Base-by-base conservation (phyloP, 345 rosid genomes). In the Dovyalis caffra region DNA sequence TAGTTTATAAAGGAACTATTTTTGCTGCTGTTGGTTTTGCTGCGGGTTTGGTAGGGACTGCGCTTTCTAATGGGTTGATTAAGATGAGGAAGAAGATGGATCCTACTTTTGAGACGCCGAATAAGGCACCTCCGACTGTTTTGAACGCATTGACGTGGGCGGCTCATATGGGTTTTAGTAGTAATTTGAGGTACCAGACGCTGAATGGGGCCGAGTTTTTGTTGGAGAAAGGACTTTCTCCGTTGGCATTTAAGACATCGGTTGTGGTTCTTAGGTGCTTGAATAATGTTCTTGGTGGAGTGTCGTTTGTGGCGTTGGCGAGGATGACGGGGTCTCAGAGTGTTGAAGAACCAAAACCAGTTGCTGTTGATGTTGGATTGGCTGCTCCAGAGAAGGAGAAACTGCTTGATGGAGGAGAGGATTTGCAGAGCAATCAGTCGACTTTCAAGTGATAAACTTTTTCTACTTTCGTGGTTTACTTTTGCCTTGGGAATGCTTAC, bases 291-390 rank as follows among this genome's bases (percentile, higher is more conserved):
- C 84, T 91, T 20, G 99, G 99, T 5, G 99, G 99, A 12, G 83
- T 93, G 94, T 78, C 99, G 3, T 96, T 96, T 84, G 99, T 96
- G 38, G 64, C 88, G 11, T 76, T 96, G 77, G 99, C 99, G 18
- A 91, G 98, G 85, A 18, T 96, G 86, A 96, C 99, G 0, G 99
- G 99, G 25, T 85, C 99, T 5, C 99, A 96, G 82, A 85, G 91
- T 23, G 84, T 81, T 35, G 86, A 15, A 29, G 83, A 77, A 68
- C 29, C 72, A 3, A 66, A 60, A 51, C 23, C 71, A 6, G 68
- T 25, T 15, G 72, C 40, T 28, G 64, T 25, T 29, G 40, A 70
- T 53, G 63, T n/a, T 33, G 79, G 45, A 33, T 37, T 28, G 4
- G 60, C 12, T 23, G 53, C 74, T 32, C 5, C 60, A 6, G 74